Evolutionary conservation across 2,329 filamentous ascomycete genomes (phyloP).

Genomic region (Pseudocercospora macadamiae): DNA sequence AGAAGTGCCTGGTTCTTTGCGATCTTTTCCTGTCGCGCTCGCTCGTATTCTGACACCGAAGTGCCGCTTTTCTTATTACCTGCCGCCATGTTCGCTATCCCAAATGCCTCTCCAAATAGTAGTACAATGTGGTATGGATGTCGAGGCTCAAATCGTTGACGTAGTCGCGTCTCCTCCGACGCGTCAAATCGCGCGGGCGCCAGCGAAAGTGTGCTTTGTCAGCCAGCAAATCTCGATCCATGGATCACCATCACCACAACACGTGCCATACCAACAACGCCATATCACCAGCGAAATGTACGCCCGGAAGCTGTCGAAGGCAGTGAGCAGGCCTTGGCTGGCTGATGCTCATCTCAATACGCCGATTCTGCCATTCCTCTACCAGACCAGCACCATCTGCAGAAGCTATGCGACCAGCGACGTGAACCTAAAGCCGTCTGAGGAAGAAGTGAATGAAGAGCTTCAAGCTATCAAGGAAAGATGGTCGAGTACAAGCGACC

Average conservation of each 20-base stretch:
- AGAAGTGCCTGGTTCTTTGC: slow-evolving; percentile 82
- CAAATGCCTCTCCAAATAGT: neutral
- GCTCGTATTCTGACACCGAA: slow-evolving; percentile 78
- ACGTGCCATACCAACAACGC: neutral
- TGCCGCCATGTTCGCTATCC: slow-evolving; percentile 24
- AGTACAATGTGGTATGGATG: neutral
- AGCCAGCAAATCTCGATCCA: neutral
- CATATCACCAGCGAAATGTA: neutral
- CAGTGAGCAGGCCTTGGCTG: neutral
- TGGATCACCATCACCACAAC: neutral
- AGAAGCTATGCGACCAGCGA: slow-evolving; percentile 2
- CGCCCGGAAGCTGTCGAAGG: neutral
- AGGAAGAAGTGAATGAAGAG: slow-evolving; percentile 3
- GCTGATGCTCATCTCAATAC: slow-evolving; percentile 4
- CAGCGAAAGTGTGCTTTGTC: slow-evolving; percentile 5
- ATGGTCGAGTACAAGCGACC: slow-evolving; percentile 2
- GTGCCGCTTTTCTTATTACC: slow-evolving; percentile 17
- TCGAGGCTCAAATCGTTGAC: slow-evolving; percentile 16
- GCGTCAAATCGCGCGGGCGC: slow-evolving; percentile 8
- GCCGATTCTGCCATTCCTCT: slow-evolving; percentile 35
- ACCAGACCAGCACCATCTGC: slow-evolving; percentile 34
- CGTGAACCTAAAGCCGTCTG: neutral
- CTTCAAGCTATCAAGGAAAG: slow-evolving; percentile 10
- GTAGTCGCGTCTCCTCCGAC: slow-evolving; percentile 18
- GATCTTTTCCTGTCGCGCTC: slow-evolving; percentile 81